Evolutionary conservation across 805 yeast species (phyloP), one percentile per base, ranked within the genome.

Genomic region (Tetrapisispora fleetii): DNA sequence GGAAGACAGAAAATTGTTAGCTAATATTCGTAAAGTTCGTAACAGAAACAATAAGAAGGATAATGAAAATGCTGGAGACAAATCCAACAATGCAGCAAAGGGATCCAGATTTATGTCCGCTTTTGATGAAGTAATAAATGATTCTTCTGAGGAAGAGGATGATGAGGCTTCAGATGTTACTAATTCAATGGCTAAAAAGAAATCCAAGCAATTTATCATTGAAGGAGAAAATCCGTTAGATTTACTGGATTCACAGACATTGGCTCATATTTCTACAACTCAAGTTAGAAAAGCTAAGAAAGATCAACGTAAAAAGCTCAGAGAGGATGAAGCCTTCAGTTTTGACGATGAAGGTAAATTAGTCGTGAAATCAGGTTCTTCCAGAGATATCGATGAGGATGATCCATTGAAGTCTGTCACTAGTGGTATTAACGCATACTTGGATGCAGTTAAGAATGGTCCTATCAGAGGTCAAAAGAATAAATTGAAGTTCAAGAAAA

Each of bases 391-490:
- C 30, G 57, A 57, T 21, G 77, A 68, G 3, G 74, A 74, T 40
- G 83, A 79, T 58, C 78, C 75, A 49, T 63, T 75, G 50, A 61
- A 64, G 47, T 54, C 72, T 16, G 68, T 73, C 37, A 69, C 75
- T 4, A 68, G 69, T 42, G 95, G 96, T 17, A 78, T 91, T 54
- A 85, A 85, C 62, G 98, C 97, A 0, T 93, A 93, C 64, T 78
- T 89, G 55, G 96, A 89, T 53, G 99, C 99, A 7, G 88, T 93
- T 22, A 83, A 79, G 65, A 85, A 84, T 58, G 97, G 93, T 22
- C 98, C 98, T 30, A 80, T 89, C 3, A 83, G 96, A 67, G 96
- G 97, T 50, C 96, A 87, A 72, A 80, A 79, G 71, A 90, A 90
- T 67, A 88, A 80, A 70, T 78, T 91, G 75, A 91, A 89, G 69